phyloP scores from a whole-genome alignment of 2,329 filamentous ascomycete genomes.

The Pseudogymnoascus sp. region DNA sequence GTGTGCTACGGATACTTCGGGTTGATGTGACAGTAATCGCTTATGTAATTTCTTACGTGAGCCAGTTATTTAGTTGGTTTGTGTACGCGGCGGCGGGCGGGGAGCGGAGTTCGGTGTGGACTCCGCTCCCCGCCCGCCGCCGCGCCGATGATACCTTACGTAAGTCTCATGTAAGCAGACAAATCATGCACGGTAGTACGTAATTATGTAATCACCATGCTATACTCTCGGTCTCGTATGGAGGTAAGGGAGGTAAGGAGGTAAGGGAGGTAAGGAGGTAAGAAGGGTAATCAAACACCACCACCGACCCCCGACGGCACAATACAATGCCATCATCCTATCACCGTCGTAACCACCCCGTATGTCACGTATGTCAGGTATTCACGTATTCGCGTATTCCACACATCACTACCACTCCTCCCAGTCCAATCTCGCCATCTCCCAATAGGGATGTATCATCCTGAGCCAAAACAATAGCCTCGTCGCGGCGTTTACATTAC shows the following conservation, averaged over 20 bases:
- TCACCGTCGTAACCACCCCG: not conserved
- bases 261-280: too few species aligned
- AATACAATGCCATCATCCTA: not conserved
- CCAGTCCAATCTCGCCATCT: not conserved
- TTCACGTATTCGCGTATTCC: too few species aligned
- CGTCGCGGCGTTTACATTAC: not conserved
- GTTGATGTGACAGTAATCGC: not conserved
- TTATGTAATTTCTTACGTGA: not conserved
- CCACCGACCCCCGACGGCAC: not conserved
- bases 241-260: not conserved
- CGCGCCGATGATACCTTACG: not conserved
- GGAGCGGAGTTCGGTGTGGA: too few species aligned
- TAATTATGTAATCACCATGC: not conserved
- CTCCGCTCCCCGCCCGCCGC: too few species aligned
- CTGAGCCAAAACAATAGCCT: not conserved
- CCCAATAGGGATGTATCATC: not conserved
- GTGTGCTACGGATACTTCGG: not conserved
- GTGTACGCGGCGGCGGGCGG: too few species aligned
- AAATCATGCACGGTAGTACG: not conserved
- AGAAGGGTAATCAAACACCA: not conserved
- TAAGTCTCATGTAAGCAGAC: not conserved
- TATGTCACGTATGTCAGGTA: not conserved
- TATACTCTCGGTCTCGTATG: not conserved
- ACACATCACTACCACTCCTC: not conserved
- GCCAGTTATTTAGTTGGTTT: not conserved